A percentile compares a stretch with the other conserved stretches of the same genome.
phyloP scores from a whole-genome alignment of 441 rosid species.

The Theobroma grandiflorum region DNA sequence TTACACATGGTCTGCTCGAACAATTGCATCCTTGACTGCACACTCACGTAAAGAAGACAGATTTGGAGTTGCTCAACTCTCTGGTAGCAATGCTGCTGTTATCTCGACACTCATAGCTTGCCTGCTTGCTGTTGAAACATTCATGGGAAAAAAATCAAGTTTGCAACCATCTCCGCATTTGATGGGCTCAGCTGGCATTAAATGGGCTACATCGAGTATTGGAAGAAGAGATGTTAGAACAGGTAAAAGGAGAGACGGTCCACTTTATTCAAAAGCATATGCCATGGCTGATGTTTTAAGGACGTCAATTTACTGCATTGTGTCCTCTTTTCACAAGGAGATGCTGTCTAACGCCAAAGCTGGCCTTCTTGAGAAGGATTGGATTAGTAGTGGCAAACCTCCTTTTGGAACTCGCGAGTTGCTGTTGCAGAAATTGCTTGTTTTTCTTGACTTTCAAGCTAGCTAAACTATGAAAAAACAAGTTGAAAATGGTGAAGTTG shows the following conservation, averaged over 20 bases:
- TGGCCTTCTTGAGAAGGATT: conserved; percentile 80
- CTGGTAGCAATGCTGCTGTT: conserved; percentile 82
- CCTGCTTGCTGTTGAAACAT: conserved; percentile 82
- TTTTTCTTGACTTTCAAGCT: conserved; percentile 81
- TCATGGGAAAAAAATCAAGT: conserved; percentile 83
- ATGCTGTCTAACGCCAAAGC: conserved; percentile 73
- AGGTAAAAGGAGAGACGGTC: conserved; percentile 59
- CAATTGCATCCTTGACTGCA: conserved; percentile 68
- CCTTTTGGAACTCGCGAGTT: conserved; percentile 67
- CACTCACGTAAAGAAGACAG: conserved; percentile 81
- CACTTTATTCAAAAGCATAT: conserved; percentile 61
- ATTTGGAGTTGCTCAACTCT: conserved; percentile 90
- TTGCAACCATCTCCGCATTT: conserved; percentile 67
- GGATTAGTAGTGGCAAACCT: conserved; percentile 64
- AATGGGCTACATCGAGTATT: conserved; percentile 65
- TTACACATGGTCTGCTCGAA: conserved; percentile 84
- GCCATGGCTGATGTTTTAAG: conserved; percentile 78
- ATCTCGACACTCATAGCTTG: conserved; percentile 76
- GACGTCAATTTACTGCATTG: conserved; percentile 73
- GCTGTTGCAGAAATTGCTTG: conserved; percentile 69
- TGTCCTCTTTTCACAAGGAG: conserved; percentile 73
- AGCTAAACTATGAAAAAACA: conserved; percentile 32
- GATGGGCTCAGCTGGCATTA: conserved; percentile 72
- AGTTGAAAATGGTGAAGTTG: neutral
- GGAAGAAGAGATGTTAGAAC: conserved; percentile 64